phyloP scores from a whole-genome alignment of 2,329 filamentous ascomycete genomes.

The Diaporthe eres region DNA sequence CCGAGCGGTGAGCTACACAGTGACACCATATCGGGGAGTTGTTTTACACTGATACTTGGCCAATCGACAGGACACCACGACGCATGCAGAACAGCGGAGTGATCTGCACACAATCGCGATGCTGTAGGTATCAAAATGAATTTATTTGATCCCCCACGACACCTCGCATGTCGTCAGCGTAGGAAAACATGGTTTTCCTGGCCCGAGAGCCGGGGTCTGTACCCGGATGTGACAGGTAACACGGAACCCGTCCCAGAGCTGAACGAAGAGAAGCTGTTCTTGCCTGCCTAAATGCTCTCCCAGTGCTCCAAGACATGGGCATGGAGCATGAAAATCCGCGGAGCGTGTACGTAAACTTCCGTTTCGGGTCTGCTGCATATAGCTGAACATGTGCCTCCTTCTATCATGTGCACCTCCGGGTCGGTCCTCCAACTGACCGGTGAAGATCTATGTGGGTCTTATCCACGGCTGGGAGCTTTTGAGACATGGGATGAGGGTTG shows the following conservation, averaged over 20 bases:
- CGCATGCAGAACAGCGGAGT: not conserved
- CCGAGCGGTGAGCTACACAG: not conserved
- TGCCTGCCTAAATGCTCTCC: not conserved
- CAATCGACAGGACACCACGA: not conserved
- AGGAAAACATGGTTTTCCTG: not conserved
- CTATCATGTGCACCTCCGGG: not conserved
- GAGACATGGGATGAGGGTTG: not conserved
- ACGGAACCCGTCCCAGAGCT: not conserved
- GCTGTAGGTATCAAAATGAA: not conserved
- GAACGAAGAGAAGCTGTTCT: not conserved
- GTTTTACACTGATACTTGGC: not conserved
- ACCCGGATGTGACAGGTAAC: constrained; percentile 7
- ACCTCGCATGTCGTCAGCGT: not conserved
- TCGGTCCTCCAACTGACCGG: constrained; percentile 4
- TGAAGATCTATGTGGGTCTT: not conserved
- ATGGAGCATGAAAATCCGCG: too few species aligned
- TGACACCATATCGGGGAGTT: not conserved
- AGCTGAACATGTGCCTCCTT: not conserved
- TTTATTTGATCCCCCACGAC: not conserved
- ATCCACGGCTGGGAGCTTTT: not conserved
- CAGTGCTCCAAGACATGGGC: not conserved
- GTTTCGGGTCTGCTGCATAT: constrained; percentile 17
- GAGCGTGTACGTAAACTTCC: not conserved
- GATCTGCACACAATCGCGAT: not conserved
- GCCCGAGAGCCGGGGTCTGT: not conserved